Percentiles rank a stretch among this genome's conserved stretches.
phyloP scores from a whole-genome alignment of 164 flowering plant species.

The Litsea cubeba region DNA sequence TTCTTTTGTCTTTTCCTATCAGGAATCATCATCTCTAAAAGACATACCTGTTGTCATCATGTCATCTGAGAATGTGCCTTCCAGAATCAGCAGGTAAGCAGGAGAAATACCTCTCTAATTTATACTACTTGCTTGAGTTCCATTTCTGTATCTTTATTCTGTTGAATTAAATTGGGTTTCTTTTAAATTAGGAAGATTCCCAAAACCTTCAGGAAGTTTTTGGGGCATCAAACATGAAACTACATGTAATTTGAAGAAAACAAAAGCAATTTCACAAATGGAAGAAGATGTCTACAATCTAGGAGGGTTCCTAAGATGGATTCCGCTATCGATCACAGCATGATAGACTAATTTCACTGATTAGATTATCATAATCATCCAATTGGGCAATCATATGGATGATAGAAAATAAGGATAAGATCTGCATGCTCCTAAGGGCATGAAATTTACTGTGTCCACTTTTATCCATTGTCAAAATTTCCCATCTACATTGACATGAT shows the following conservation, averaged over 20 bases:
- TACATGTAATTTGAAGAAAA: neutral
- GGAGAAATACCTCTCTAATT: neutral
- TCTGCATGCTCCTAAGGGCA: no score
- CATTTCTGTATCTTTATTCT: neutral
- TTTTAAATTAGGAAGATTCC: neutral
- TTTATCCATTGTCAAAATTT: no score
- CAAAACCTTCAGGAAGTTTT: neutral
- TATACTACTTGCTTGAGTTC: neutral
- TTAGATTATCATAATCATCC: no score
- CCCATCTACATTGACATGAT: no score
- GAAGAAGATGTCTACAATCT: no score
- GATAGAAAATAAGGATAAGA: no score
- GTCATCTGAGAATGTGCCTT: conserved; percentile 93
- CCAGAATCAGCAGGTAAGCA: conserved; percentile 78
- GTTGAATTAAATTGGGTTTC: neutral
- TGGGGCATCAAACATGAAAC: conserved; percentile 6
- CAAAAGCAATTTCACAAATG: neutral
- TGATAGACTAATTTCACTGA: no score
- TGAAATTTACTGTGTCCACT: no score
- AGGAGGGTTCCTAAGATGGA: no score
- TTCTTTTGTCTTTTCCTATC: conserved; percentile 5
- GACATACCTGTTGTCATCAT: conserved; percentile 91
- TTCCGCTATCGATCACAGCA: no score
- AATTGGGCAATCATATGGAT: no score
- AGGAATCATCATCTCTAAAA: conserved; percentile 74